phyloP scores from a whole-genome alignment of 2,329 filamentous ascomycete species.

The Monosporascus sp. region DNA sequence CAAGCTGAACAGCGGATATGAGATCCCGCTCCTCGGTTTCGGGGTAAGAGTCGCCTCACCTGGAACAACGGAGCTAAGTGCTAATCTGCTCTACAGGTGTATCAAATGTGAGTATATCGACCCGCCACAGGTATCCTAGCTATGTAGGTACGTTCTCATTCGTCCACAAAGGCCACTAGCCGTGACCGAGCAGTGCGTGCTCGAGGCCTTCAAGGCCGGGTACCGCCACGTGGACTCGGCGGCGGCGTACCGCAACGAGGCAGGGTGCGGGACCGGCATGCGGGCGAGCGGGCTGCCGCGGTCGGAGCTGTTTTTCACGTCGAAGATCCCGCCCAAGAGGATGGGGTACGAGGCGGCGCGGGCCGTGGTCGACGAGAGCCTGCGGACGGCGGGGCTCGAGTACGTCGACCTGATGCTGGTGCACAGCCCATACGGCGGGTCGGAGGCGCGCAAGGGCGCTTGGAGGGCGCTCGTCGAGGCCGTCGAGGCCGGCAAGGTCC shows the following conservation, averaged over 20 bases:
- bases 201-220: constrained; percentile 42
- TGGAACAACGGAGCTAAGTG: background rate
- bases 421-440: constrained; percentile 55
- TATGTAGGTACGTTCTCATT: background rate
- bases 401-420: constrained; percentile 65
- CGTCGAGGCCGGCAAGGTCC: constrained; percentile 55
- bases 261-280: constrained; percentile 40
- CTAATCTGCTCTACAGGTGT: constrained; percentile 34
- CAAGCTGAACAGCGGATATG: constrained; percentile 50
- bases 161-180: constrained; percentile 25
- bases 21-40: constrained; percentile 47
- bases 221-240: constrained; percentile 55
- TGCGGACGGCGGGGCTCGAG: constrained; percentile 55
- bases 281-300: constrained; percentile 35
- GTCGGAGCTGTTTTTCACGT: constrained; percentile 49
- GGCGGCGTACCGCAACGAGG: constrained; percentile 46
- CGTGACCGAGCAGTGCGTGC: constrained; percentile 32
- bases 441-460: constrained; percentile 48
- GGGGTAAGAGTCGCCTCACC: constrained; percentile 36
- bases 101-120: constrained; percentile 40
- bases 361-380: constrained; percentile 56
- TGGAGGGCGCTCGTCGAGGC: constrained; percentile 61
- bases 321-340: constrained; percentile 43
- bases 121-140: background rate
- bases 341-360: constrained; percentile 59